Conservation (phyloP, 1,139 yeast genomes). For the Suhomyces wounanorum region DNA sequence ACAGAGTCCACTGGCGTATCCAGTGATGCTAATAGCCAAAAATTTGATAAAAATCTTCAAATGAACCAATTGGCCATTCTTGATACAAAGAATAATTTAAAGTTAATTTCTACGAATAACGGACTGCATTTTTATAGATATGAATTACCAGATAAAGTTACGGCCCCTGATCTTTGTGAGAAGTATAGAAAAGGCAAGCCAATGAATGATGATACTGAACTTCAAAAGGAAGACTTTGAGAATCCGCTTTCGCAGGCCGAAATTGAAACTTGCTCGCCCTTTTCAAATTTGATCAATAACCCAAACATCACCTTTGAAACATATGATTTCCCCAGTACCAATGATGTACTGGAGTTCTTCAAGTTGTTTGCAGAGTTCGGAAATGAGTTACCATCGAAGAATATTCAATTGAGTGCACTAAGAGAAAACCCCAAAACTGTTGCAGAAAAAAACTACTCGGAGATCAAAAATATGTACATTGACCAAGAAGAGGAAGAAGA, state of each 20-base stretch:
- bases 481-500: conserved; percentile 9
- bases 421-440: background rate
- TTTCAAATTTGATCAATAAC: conserved; percentile 49
- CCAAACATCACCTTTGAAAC: conserved; percentile 36
- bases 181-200: conserved; percentile 4
- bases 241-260: conserved; percentile 61
- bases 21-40: background rate
- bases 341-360: conserved; percentile 15
- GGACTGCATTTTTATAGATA: conserved; percentile 49
- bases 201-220: background rate
- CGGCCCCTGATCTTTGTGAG: conserved; percentile 3
- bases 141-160: conserved; percentile 39
- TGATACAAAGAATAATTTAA: conserved; percentile 39
- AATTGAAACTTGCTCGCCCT: conserved; percentile 65
- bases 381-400: conserved; percentile 18
- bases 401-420: conserved; percentile 5
- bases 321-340: conserved; percentile 23
- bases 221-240: conserved; percentile 18
- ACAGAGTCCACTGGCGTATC: conserved; percentile 1
- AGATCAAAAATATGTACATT: conserved; percentile 8
- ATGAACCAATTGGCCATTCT: conserved; percentile 41
- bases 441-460: background rate
- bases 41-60: background rate
- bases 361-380: conserved; percentile 23
- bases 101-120: conserved; percentile 44